These are phyloP conservation scores for Aureobasidium sp. DNA, from an alignment of 2,329 filamentous ascomycete species.

Conservation along the genomic window DNA sequence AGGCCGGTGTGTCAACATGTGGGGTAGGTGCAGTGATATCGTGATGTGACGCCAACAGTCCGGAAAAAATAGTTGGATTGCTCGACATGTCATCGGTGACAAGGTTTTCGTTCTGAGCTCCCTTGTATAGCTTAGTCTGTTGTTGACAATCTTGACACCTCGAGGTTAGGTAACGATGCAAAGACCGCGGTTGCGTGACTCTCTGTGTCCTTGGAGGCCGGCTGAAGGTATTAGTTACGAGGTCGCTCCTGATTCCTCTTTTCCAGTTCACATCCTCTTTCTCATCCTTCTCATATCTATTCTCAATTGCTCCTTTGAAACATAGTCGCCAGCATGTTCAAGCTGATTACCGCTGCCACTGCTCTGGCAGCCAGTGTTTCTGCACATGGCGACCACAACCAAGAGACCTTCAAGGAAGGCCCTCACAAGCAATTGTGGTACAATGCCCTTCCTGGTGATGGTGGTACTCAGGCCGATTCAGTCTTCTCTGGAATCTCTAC, in stretches of 20 bases:
- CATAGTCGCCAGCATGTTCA: conserved; percentile 12
- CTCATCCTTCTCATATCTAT: neutral
- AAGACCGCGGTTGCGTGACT: neutral
- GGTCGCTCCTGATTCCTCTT: neutral
- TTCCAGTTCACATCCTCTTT: neutral
- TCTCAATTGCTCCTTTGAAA: neutral
- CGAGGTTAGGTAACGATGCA: conserved; percentile 14
- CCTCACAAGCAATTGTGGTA: conserved; percentile 74
- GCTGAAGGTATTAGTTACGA: neutral
- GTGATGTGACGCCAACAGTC: neutral
- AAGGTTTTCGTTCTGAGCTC: conserved; percentile 7
- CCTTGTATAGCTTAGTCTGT: conserved; percentile 9
- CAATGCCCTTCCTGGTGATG: conserved; percentile 71
- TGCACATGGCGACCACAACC: conserved; percentile 50
- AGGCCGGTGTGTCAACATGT: conserved; percentile 7
- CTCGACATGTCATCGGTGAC: neutral
- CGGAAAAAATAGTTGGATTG: neutral
- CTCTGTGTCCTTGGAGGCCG: neutral
- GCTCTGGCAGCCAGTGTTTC: conserved; percentile 42
- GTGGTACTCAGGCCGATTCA: conserved; percentile 79
- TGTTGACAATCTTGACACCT: conserved; percentile 11
- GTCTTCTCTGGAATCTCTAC: conserved; percentile 85
- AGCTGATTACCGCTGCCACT: conserved; percentile 18
- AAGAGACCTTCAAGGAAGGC: conserved; percentile 55
- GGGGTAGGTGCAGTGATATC: neutral